Percentiles rank a stretch among this genome's conserved stretches.
Conservation (phyloP, 352 stramenopile species). For the Phytophthora parvispora region DNA sequence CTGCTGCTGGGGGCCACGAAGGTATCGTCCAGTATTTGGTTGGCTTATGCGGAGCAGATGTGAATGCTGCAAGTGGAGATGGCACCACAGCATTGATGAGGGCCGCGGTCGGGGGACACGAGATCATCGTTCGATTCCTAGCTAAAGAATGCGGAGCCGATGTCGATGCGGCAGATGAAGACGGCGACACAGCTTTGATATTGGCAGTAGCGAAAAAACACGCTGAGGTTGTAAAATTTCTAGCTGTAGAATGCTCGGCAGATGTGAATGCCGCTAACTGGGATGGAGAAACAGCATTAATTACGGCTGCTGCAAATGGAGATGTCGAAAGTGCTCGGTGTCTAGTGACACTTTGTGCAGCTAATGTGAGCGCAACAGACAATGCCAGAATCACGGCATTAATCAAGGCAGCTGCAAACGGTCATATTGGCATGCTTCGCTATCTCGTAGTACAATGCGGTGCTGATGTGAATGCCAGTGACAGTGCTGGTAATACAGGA, state of each 20-base stretch:
- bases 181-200: background rate
- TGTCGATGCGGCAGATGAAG: background rate
- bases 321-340: too few species aligned
- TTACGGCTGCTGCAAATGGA: background rate
- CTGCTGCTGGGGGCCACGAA: background rate
- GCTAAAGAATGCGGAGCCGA: background rate
- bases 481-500: background rate
- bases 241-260: background rate
- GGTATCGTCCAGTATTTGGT: background rate
- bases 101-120: background rate
- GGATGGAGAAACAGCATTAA: background rate
- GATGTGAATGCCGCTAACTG: background rate
- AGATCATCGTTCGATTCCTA: background rate
- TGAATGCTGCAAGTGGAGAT: background rate
- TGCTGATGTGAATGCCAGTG: background rate
- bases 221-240: background rate
- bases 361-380: too few species aligned
- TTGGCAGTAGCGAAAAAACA: background rate
- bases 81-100: background rate
- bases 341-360: too few species aligned
- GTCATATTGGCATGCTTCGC: too few species aligned
- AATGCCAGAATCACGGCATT: too few species aligned
- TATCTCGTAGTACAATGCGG: background rate
- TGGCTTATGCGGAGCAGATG: constrained; percentile 2
- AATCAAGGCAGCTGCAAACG: too few species aligned